These are phyloP conservation scores for Ilex paraguariensis DNA, from an alignment of 305 asterid genomes.

Conservation along the genomic window DNA sequence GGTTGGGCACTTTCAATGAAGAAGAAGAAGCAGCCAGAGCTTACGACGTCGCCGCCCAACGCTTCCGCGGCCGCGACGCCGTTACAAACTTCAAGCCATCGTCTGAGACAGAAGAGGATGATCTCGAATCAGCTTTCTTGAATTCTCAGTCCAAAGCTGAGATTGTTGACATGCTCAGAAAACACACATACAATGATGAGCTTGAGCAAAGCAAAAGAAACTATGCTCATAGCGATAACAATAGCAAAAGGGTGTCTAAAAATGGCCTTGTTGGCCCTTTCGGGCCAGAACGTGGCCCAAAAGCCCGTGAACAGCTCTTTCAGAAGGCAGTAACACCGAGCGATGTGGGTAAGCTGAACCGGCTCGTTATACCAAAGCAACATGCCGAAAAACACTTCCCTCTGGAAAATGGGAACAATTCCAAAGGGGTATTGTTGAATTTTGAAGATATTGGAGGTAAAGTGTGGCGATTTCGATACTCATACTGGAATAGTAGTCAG, in stretches of 20 bases:
- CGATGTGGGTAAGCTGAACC: conserved; percentile 53
- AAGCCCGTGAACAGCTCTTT: conserved; percentile 33
- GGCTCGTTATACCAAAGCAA: conserved; percentile 57
- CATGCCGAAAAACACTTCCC: conserved; percentile 65
- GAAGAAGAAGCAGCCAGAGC: conserved; percentile 78
- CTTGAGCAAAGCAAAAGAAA: conserved; percentile 58
- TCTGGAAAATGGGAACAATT: conserved; percentile 21
- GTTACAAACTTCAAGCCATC: conserved; percentile 62
- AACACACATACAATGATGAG: conserved; percentile 77
- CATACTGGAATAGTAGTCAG: conserved; percentile 74
- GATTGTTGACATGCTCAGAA: conserved; percentile 81
- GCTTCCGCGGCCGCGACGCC: conserved; percentile 92
- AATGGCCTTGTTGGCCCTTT: conserved; percentile 7
- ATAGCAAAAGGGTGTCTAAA: conserved; percentile 4
- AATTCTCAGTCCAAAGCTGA: conserved; percentile 67
- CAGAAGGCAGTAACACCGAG: conserved; percentile 64
- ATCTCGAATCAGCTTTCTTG: conserved; percentile 46
- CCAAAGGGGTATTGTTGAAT: conserved; percentile 42
- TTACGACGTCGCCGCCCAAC: conserved; percentile 74
- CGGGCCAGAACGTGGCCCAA: conserved; percentile 6
- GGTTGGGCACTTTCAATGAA: conserved; percentile 86
- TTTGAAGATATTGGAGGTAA: conserved; percentile 51
- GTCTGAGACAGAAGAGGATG: conserved; percentile 34
- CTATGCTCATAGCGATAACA: conserved; percentile 13
- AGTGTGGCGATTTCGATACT: conserved; percentile 62